Conservation (phyloP, 2,329 filamentous ascomycete species). For the Aspergillus thermomutatus region DNA sequence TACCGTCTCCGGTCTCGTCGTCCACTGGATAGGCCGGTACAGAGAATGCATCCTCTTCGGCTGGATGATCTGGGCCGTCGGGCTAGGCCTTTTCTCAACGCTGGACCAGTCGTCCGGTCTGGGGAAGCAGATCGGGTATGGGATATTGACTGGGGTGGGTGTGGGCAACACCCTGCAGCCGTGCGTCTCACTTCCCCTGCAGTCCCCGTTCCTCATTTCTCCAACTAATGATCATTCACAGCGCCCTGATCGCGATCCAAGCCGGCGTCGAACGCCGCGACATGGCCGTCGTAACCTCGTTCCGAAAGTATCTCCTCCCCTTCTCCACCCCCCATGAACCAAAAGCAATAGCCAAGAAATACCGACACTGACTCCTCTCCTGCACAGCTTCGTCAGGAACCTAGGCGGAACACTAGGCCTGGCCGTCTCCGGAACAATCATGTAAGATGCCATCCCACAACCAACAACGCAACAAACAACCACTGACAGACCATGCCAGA, state of each 20-base stretch:
- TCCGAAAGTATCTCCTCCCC: conserved; percentile 27
- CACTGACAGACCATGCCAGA: conserved; percentile 13
- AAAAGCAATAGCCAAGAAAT: not conserved
- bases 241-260: conserved; percentile 37
- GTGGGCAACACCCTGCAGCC: conserved; percentile 54
- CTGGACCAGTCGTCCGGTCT: conserved; percentile 47
- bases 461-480: not conserved
- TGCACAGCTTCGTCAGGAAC: conserved; percentile 39
- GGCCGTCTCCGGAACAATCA: conserved; percentile 39
- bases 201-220: not conserved
- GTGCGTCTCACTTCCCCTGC: conserved; percentile 10
- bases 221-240: not conserved
- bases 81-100: conserved; percentile 53
- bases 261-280: conserved; percentile 38
- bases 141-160: conserved; percentile 50
- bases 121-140: conserved; percentile 55
- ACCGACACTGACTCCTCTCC: not conserved
- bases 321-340: too few relatives aligned
- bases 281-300: conserved; percentile 41
- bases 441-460: conserved; percentile 24
- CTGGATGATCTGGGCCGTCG: conserved; percentile 52
- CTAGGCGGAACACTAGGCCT: conserved; percentile 41
- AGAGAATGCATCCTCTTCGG: conserved; percentile 54
- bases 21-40: conserved; percentile 53
- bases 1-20: conserved; percentile 51